Base-by-base conservation (phyloP, 2,329 filamentous ascomycete genomes). In the Lachnum nothofagi region DNA sequence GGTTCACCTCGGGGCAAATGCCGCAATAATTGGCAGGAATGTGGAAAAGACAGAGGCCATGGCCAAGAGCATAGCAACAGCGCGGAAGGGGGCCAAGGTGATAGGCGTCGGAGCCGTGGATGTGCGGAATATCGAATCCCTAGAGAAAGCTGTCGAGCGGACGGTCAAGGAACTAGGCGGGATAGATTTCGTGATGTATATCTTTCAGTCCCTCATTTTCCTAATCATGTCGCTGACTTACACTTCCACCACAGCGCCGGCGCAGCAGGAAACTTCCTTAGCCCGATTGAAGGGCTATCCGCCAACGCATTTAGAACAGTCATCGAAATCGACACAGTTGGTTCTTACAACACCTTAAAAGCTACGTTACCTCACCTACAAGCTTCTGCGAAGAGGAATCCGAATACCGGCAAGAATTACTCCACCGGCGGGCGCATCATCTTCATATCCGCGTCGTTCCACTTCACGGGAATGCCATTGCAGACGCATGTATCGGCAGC, bases 121-220 rank as follows among this genome's bases (percentile, higher is more conserved):
- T 68, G 91, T 97, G 23, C 80, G 90, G 61, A 79, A 83, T 65
- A 77, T 86, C 10, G 77, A 90, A 37, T 79, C 76, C 52, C 67
- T 95, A 51, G 75, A 86, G 56, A 75, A 76, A 46, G 90, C 91
- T 0, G 91, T 87, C 1, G 86, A 91, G 50, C 77, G 78, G 54
- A 95, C 90, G 63, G 86, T 82, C 1, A 78, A 82, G 58, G 89
- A 96, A 69, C 75, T 98, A 4, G 93, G 93, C 5, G 77, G 78
- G 10, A 91, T 98, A 57, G 93, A 98, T 68, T 96, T 85, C 67
- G 87, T 94, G 49, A 95, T 96, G 88, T 91, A n/a, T n/a, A n/a
- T n/a, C n/a, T n/a, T n/a, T 72, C 63, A 79, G 64, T 37, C 31
- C 17, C 24, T 14, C 10, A 27, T 37, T 31, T 24, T 14, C 27